These are phyloP conservation scores for Apiospora kogelbergensis DNA, from an alignment of 2,329 filamentous ascomycete species.

Conservation along the genomic window DNA sequence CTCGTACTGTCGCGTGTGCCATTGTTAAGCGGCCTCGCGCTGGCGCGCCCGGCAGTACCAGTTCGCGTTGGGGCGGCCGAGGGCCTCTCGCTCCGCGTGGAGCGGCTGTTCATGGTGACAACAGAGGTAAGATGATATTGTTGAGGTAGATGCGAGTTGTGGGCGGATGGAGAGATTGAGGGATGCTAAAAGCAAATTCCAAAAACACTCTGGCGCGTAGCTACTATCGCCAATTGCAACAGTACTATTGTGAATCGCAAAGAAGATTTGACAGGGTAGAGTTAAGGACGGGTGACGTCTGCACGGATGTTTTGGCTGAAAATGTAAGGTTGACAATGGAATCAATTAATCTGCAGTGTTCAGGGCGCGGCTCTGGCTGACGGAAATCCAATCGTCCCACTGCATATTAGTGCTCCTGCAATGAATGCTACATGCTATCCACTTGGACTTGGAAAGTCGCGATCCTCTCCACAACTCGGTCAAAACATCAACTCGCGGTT, in stretches of 20 bases:
- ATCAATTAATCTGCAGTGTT: background rate
- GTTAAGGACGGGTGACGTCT: constrained; percentile 6
- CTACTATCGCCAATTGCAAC: background rate
- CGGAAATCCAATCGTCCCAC: background rate
- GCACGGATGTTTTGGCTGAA: constrained; percentile 9
- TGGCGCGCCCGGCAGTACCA: constrained; percentile 21
- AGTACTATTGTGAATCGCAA: background rate
- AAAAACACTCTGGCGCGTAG: background rate
- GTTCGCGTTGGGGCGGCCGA: constrained; percentile 24
- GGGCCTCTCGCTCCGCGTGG: constrained; percentile 31
- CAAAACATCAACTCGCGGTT: constrained; percentile 3
- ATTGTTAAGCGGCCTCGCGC: constrained; percentile 17
- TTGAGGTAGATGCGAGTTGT: background rate
- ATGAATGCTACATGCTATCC: background rate
- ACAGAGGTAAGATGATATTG: background rate
- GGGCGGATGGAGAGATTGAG: background rate
- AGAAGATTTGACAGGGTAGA: constrained; percentile 8
- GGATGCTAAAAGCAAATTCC: background rate
- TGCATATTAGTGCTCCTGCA: background rate
- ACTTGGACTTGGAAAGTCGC: background rate
- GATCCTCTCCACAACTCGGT: background rate
- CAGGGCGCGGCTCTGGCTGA: background rate
- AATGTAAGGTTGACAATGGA: background rate
- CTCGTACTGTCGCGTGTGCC: constrained; percentile 14
- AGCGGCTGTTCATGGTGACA: constrained; percentile 30